Evolutionary conservation across 208 protist species (phyloP), one percentile per base, ranked within the genome.

Genomic region (Trypanosomatidae sp.): DNA sequence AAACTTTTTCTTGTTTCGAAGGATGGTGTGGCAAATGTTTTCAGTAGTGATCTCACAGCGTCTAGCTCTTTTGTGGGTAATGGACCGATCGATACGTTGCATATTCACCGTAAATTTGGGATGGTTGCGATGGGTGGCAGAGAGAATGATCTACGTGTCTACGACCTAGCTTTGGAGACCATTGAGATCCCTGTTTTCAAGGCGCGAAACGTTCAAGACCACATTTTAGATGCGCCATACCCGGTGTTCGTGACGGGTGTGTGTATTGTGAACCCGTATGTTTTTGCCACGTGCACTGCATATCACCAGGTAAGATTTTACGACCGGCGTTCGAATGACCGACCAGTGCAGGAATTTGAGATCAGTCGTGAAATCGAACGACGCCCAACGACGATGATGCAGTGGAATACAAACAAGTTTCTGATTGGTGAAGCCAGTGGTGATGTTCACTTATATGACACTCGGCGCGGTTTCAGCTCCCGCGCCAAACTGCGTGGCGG

Each of bases 361-460:
- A 91, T 95, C 59, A 83, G 73, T 73, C 84, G 91, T 30, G 88
- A 95, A 73, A 92, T 95, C 65, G 86, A 93, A 36, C 79, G 91
- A n/a, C 79, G 86, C 0, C 88, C 91, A 19, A 95, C 91, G 15
- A 86, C 75, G 19, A 83, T 95, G 74, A 62, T 93, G 39, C 91
- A 95, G 77, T 95, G 91, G 88, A 95, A 95, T 60, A 80, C 85
- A 33, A 95, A 95, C 74, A 95, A 95, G 58, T 95, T 93, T 80
- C 69, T 95, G 12, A 91, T 95, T 73, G 91, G 91, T 22, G 88
- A 95, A 52, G 86, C 91, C 41, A 93, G 88, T 66, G 91, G 91
- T 22, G 91, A 95, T 77, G 80, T 95, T 52, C 91, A 95, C 73
- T 71, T 95, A 47, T 95, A 95, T 72, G 91, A 95, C 64, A 95